Conservation (phyloP, 345 rosid genomes). For the Hibiscus tridactylites region DNA sequence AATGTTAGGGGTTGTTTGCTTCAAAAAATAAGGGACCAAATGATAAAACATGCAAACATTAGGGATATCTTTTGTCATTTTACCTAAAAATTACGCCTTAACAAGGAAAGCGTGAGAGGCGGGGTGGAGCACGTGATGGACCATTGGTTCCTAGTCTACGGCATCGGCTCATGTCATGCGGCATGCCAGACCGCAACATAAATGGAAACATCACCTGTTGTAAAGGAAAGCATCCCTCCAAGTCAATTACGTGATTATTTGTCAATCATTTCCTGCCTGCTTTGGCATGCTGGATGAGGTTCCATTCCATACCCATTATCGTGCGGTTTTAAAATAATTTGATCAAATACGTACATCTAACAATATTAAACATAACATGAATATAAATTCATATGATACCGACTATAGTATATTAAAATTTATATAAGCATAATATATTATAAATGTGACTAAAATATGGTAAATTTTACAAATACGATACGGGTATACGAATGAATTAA, state of each 20-base stretch:
- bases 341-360: neutral
- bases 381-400: too few relatives aligned
- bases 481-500: too few relatives aligned
- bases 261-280: neutral
- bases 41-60: too few relatives aligned
- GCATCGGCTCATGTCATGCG: neutral
- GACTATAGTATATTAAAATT: too few relatives aligned
- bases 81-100: neutral
- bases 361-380: too few relatives aligned
- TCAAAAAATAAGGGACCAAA: too few relatives aligned
- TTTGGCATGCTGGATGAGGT: neutral
- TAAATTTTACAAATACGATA: too few relatives aligned
- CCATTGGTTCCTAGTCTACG: neutral
- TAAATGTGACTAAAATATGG: too few relatives aligned
- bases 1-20: too few relatives aligned
- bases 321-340: neutral
- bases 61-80: too few relatives aligned
- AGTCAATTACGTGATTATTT: neutral
- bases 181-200: neutral
- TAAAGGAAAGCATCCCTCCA: neutral
- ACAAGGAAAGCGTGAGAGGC: neutral
- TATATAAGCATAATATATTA: too few relatives aligned
- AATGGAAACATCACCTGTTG: neutral
- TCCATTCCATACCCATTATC: neutral
- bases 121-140: constrained; percentile 1